A percentile compares a stretch with the other conserved stretches of the same genome.
phyloP scores from a whole-genome alignment of 352 stramenopile genomes.

The Phytophthora hybrid region DNA sequence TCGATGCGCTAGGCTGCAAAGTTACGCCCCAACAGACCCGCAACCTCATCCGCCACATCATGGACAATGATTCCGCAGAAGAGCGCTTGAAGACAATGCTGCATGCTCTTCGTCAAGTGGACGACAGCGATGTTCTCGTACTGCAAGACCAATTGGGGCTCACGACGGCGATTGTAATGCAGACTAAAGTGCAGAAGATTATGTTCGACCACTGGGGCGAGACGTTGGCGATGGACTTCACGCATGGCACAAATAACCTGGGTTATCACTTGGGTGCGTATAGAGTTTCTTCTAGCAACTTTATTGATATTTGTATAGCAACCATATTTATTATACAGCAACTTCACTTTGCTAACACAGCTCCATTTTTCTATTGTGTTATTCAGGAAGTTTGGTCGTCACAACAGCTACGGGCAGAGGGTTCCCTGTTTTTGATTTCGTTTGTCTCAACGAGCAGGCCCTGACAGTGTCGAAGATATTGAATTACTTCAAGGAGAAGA shows the following conservation, averaged over 20 bases:
- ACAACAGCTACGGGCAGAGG: constrained; percentile 24
- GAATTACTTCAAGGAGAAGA: constrained; percentile 29
- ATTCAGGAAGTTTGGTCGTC: constrained; percentile 28
- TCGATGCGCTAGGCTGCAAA: background rate
- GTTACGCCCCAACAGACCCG: constrained; percentile 22
- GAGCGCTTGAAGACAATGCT: constrained; percentile 19
- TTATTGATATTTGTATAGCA: constrained; percentile 5
- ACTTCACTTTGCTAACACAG: background rate
- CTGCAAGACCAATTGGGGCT: too few relatives aligned
- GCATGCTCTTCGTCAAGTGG: constrained; percentile 17
- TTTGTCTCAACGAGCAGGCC: constrained; percentile 28
- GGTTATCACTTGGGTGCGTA: constrained; percentile 26
- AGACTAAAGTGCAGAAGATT: too few relatives aligned
- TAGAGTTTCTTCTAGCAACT: constrained; percentile 2
- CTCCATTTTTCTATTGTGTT: too few relatives aligned
- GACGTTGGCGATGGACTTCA: too few relatives aligned
- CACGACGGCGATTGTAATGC: too few relatives aligned
- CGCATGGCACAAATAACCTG: too few relatives aligned
- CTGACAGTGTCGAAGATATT: constrained; percentile 18
- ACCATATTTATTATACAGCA: background rate
- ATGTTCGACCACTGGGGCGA: too few relatives aligned
- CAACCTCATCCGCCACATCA: constrained; percentile 24
- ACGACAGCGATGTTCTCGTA: constrained; percentile 16
- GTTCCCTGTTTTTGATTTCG: constrained; percentile 34
- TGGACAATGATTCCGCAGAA: constrained; percentile 13